phyloP scores from a whole-genome alignment of 495 filamentous ascomycete genomes.

The Penicillium atrosanguineum region DNA sequence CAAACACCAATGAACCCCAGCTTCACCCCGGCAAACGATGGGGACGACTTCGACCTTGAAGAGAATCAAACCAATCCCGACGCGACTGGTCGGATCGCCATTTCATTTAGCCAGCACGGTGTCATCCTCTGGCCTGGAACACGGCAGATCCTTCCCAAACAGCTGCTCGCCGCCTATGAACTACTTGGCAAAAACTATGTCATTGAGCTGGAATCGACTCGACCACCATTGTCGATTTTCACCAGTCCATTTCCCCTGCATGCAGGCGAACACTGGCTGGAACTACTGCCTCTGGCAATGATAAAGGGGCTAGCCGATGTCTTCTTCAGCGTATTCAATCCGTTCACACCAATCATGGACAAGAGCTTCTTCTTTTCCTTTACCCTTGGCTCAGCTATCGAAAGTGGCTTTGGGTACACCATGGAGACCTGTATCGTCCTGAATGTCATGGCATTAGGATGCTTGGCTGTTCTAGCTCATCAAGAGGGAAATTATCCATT shows the following conservation, averaged over 20 bases:
- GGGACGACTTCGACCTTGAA: conserved; percentile 38
- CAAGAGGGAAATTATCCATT: conserved; percentile 46
- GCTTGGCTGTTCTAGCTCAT: conserved; percentile 41
- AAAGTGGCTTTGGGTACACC: conserved; percentile 42
- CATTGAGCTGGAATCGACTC: conserved; percentile 42
- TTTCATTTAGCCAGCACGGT: conserved; percentile 50
- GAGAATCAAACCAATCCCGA: conserved; percentile 29
- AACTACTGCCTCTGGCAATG: conserved; percentile 39
- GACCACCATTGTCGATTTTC: conserved; percentile 41
- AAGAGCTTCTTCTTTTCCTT: conserved; percentile 46
- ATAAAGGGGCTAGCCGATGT: conserved; percentile 45
- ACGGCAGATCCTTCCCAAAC: conserved; percentile 33
- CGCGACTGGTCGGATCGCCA: conserved; percentile 36
- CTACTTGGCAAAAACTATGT: conserved; percentile 46
- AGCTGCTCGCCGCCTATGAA: conserved; percentile 36
- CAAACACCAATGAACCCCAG: conserved; percentile 17
- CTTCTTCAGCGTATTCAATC: conserved; percentile 45
- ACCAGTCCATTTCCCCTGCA: conserved; percentile 39
- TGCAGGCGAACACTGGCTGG: conserved; percentile 40
- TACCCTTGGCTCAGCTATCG: conserved; percentile 43
- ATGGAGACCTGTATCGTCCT: conserved; percentile 46
- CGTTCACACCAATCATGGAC: conserved; percentile 49
- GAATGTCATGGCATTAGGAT: conserved; percentile 45
- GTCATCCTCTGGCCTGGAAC: conserved; percentile 49
- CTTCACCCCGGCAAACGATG: conserved; percentile 29